Evolutionary conservation across 192 early-diverging fungal species (phyloP).

Genomic region (Linnemannia hyalina): DNA sequence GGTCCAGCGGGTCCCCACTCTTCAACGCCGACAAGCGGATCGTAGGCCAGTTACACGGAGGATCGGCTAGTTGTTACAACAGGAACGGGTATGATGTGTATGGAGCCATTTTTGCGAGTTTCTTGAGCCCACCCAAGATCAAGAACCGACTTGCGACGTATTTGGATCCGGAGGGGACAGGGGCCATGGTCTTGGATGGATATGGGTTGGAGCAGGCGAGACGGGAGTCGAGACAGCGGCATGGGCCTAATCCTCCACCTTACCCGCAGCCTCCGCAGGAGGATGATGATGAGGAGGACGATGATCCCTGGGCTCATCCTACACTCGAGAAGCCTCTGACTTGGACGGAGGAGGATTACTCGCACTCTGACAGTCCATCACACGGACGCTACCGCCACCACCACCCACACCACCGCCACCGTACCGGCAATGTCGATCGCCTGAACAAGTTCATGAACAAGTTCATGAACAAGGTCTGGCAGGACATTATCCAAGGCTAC

Average conservation of each 20-base stretch:
- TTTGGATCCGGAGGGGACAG: constrained; percentile 40
- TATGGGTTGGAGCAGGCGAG: constrained; percentile 31
- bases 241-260: neutral
- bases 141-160: constrained; percentile 38
- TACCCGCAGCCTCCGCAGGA: neutral
- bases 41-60: constrained; percentile 62
- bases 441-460: neutral
- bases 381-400: neutral
- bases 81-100: constrained; percentile 62
- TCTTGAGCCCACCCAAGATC: constrained; percentile 28
- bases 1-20: constrained; percentile 59
- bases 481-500: neutral
- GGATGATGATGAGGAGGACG: neutral
- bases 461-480: constrained; percentile 12
- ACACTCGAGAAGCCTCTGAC: constrained; percentile 14
- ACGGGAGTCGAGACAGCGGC: constrained; percentile 3
- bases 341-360: neutral
- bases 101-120: constrained; percentile 55
- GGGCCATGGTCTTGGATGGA: constrained; percentile 34
- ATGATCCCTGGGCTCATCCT: neutral
- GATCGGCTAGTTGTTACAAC: constrained; percentile 58
- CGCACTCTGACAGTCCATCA: neutral
- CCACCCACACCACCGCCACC: constrained; percentile 3
- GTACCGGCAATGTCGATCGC: neutral
- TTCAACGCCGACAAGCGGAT: constrained; percentile 61